These are phyloP conservation scores for Candida fluviatilis DNA, from an alignment of 805 yeast genomes.

Conservation along the genomic window DNA sequence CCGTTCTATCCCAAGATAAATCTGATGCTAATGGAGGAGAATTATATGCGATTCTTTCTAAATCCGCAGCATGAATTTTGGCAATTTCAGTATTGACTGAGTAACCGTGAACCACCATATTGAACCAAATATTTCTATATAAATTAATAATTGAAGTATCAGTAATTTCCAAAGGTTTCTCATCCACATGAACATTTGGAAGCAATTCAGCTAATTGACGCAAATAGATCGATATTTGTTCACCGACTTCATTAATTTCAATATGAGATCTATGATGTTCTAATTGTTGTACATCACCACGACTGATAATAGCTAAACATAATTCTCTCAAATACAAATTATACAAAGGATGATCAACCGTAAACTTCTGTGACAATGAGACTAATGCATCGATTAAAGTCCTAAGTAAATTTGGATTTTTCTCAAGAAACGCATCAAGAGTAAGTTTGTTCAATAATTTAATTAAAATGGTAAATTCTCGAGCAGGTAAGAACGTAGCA, in stretches of 20 bases:
- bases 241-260: slow-evolving; percentile 68
- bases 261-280: slow-evolving; percentile 79
- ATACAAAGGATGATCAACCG: slow-evolving; percentile 43
- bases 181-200: slow-evolving; percentile 47
- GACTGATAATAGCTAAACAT: slow-evolving; percentile 60
- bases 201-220: slow-evolving; percentile 72
- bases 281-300: slow-evolving; percentile 72
- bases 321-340: slow-evolving; percentile 60
- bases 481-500: slow-evolving; percentile 56
- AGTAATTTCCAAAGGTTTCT: slow-evolving; percentile 37
- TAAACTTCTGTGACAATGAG: slow-evolving; percentile 38
- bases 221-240: slow-evolving; percentile 58
- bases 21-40: slow-evolving; percentile 89
- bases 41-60: slow-evolving; percentile 73
- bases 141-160: slow-evolving; percentile 51
- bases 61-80: slow-evolving; percentile 40
- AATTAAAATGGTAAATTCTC: slow-evolving; percentile 63
- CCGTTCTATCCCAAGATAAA: slow-evolving; percentile 74
- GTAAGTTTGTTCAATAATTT: slow-evolving; percentile 53
- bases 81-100: slow-evolving; percentile 55
- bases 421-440: slow-evolving; percentile 38
- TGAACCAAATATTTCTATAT: slow-evolving; percentile 92
- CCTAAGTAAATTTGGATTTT: slow-evolving; percentile 32
- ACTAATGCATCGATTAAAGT: slow-evolving; percentile 50
- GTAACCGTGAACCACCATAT: slow-evolving; percentile 87